Conservation (phyloP, 2,329 filamentous ascomycete species). For the Arthrobotrys iridis region DNA sequence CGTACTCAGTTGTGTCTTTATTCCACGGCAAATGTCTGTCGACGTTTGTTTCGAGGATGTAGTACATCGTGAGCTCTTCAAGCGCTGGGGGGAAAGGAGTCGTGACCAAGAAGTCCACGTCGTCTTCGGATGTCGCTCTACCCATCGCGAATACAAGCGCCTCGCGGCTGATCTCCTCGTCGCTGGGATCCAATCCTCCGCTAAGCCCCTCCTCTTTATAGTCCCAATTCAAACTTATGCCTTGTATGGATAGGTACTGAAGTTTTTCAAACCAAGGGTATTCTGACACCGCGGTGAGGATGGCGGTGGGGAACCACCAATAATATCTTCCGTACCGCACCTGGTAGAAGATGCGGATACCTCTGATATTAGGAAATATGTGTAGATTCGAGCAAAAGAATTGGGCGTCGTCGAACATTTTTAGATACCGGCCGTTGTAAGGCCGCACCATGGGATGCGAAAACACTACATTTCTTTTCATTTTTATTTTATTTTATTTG, state of each 20-base stretch:
- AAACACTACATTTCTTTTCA: neutral
- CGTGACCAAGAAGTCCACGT: no score
- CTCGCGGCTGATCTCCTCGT: no score
- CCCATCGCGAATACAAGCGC: neutral
- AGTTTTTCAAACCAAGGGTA: neutral
- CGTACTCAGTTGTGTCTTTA: neutral
- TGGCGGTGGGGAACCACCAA: neutral
- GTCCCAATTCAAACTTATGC: no score
- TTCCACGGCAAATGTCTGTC: no score
- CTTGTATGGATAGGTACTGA: neutral
- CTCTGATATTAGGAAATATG: neutral
- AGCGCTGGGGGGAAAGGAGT: no score
- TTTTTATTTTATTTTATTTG: no score
- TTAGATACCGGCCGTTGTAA: neutral
- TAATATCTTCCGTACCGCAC: neutral
- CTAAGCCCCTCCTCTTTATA: no score
- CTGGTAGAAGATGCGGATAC: neutral
- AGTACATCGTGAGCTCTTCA: no score
- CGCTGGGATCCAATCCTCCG: no score
- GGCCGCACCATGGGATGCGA: neutral
- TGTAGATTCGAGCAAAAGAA: neutral
- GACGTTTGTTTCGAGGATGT: no score
- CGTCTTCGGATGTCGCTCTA: no score
- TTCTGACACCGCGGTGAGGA: neutral
- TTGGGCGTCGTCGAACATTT: neutral